Conservation (phyloP, 2,329 filamentous ascomycete species). For the Cryoendolithus antarcticus region DNA sequence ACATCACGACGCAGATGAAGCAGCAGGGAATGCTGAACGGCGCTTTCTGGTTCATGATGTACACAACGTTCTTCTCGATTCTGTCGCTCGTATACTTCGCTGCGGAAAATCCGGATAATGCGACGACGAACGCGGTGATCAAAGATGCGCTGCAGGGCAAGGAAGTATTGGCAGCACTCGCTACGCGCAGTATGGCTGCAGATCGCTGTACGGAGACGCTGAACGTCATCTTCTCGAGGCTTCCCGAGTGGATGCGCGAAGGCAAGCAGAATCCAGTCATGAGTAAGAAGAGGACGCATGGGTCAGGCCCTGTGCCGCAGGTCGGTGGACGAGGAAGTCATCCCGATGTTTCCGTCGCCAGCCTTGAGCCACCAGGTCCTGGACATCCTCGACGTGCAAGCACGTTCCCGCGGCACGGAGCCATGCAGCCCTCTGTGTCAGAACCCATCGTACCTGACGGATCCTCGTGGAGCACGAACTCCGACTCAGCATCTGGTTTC, state of each 20-base stretch:
- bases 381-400: slow-evolving; percentile 12
- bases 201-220: slow-evolving; percentile 72
- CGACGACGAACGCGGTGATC: slow-evolving; percentile 64
- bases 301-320: neutral
- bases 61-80: slow-evolving; percentile 72
- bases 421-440: neutral
- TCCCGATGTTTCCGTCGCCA: slow-evolving; percentile 14
- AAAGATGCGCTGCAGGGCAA: slow-evolving; percentile 76
- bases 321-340: slow-evolving; percentile 10
- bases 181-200: slow-evolving; percentile 75
- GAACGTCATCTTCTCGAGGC: slow-evolving; percentile 67
- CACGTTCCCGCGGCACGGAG: slow-evolving; percentile 15
- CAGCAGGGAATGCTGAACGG: slow-evolving; percentile 63
- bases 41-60: slow-evolving; percentile 78
- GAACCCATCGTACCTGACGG: slow-evolving; percentile 1
- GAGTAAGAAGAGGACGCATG: slow-evolving; percentile 36
- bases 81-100: slow-evolving; percentile 70
- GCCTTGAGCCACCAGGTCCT: slow-evolving; percentile 2
- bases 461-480: slow-evolving; percentile 4
- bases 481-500: slow-evolving; percentile 10
- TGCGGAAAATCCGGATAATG: slow-evolving; percentile 65
- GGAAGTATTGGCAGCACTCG: slow-evolving; percentile 66
- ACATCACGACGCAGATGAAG: slow-evolving; percentile 67
- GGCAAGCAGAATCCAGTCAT: slow-evolving; percentile 29
- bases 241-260: slow-evolving; percentile 49